Evolutionary conservation across 345 rosid species (phyloP).

Genomic region (Gossypium sturtianum): DNA sequence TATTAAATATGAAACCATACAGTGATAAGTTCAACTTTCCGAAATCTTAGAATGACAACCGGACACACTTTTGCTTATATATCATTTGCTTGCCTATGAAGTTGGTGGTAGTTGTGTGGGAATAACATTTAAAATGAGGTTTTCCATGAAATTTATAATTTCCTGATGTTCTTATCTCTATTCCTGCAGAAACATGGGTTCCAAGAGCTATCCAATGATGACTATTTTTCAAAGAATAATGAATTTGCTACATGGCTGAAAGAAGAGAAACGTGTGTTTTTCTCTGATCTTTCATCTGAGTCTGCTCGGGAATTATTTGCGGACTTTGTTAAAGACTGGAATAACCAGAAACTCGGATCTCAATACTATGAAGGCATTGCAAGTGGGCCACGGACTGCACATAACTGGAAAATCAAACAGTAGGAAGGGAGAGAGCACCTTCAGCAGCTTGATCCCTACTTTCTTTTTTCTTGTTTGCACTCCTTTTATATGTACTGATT

Average conservation of each 20-base stretch:
- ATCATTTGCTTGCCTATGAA: not conserved
- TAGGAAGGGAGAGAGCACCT: not conserved
- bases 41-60: not conserved
- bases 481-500: slow-evolving; percentile 4
- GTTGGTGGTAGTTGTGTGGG: not conserved
- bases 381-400: slow-evolving; percentile 70
- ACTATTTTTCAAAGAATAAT: slow-evolving; percentile 83
- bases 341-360: slow-evolving; percentile 62
- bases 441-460: not conserved
- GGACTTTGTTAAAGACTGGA: slow-evolving; percentile 72
- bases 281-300: slow-evolving; percentile 79
- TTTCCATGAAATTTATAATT: not conserved
- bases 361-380: slow-evolving; percentile 76
- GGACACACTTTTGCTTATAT: not conserved
- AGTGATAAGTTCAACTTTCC: not conserved
- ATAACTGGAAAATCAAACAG: slow-evolving; percentile 70
- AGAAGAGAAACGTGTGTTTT: slow-evolving; percentile 69
- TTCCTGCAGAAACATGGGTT: slow-evolving; percentile 47
- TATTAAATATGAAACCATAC: not conserved
- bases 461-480: not conserved
- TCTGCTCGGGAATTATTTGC: slow-evolving; percentile 59
- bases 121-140: not conserved
- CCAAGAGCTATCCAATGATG: slow-evolving; percentile 63
- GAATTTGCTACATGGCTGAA: slow-evolving; percentile 90
- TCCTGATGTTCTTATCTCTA: not conserved